Conservation (phyloP, 495 filamentous ascomycete species). For the Podospora fimiseda region DNA sequence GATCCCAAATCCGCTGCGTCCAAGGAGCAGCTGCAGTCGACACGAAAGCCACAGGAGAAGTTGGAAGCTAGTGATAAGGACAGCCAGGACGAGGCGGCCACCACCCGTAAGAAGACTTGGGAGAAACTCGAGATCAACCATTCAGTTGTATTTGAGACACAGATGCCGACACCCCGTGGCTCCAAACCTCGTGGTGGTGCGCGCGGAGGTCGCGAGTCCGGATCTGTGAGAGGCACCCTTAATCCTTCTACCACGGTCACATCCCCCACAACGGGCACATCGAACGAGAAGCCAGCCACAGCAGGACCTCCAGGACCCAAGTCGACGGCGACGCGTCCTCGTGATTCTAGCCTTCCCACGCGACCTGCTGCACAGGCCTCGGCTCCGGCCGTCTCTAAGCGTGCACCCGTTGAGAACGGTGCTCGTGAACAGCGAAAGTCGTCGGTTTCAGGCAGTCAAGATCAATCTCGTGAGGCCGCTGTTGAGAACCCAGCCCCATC, state of each 20-base stretch:
- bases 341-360: slow-evolving; percentile 20
- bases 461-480: slow-evolving; percentile 29
- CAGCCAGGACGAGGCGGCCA: slow-evolving; percentile 54
- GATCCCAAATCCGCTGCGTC: slow-evolving; percentile 76
- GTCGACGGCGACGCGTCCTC: slow-evolving; percentile 11
- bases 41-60: slow-evolving; percentile 40
- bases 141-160: slow-evolving; percentile 75
- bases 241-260: slow-evolving; percentile 3
- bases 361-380: slow-evolving; percentile 19
- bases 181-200: slow-evolving; percentile 55
- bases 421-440: slow-evolving; percentile 40
- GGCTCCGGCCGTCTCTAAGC: slow-evolving; percentile 34
- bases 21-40: slow-evolving; percentile 56
- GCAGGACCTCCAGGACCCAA: slow-evolving; percentile 11
- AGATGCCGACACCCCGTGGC: slow-evolving; percentile 51
- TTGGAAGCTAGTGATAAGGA: slow-evolving; percentile 58
- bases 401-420: slow-evolving; percentile 40
- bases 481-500: slow-evolving; percentile 15
- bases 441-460: slow-evolving; percentile 25
- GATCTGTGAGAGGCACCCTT: slow-evolving; percentile 18
- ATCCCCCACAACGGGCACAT: slow-evolving; percentile 1
- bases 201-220: slow-evolving; percentile 46
- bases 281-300: slow-evolving; percentile 16
- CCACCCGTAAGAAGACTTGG: slow-evolving; percentile 66
- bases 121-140: slow-evolving; percentile 66